A percentile compares a stretch with the other conserved stretches of the same genome.
Conservation (phyloP, 371 early-diverging fungal species). For the Capniomyces stellatus region DNA sequence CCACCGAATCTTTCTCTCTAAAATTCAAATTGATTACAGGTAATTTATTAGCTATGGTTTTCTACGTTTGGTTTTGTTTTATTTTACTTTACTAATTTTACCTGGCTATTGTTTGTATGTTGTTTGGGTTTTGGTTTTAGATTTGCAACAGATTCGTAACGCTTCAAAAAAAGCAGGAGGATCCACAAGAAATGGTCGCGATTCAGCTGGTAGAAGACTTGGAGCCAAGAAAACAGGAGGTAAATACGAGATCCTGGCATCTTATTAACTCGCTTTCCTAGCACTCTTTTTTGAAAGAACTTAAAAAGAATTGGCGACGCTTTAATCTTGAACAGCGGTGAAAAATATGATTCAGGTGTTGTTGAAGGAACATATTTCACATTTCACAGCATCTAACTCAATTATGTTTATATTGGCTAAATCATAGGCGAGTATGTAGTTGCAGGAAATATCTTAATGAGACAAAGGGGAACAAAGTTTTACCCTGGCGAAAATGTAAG, state of each 20-base stretch:
- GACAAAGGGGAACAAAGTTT: slow-evolving; percentile 83
- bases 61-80: too few species aligned
- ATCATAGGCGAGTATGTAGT: slow-evolving; percentile 36
- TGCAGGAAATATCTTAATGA: slow-evolving; percentile 80
- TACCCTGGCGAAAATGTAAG: slow-evolving; percentile 74
- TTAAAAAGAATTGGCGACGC: too few species aligned
- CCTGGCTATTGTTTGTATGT: too few species aligned
- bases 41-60: too few species aligned
- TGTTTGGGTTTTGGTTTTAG: too few species aligned
- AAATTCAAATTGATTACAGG: too few species aligned
- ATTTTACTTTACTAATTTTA: too few species aligned
- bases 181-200: slow-evolving; percentile 79
- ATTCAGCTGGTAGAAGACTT: slow-evolving; percentile 82
- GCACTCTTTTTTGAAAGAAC: slow-evolving; percentile 11
- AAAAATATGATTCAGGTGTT: too few species aligned
- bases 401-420: background rate
- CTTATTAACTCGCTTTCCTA: background rate
- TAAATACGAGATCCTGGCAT: slow-evolving; percentile 6
- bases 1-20: too few species aligned
- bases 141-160: slow-evolving; percentile 47
- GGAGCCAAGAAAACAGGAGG: slow-evolving; percentile 84
- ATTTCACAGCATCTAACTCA: background rate
- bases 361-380: too few species aligned
- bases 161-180: slow-evolving; percentile 89
- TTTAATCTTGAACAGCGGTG: too few species aligned